These are phyloP conservation scores for Lecanoromycetidae sp. DNA, from an alignment of 2,329 filamentous ascomycete species.

Conservation along the genomic window DNA sequence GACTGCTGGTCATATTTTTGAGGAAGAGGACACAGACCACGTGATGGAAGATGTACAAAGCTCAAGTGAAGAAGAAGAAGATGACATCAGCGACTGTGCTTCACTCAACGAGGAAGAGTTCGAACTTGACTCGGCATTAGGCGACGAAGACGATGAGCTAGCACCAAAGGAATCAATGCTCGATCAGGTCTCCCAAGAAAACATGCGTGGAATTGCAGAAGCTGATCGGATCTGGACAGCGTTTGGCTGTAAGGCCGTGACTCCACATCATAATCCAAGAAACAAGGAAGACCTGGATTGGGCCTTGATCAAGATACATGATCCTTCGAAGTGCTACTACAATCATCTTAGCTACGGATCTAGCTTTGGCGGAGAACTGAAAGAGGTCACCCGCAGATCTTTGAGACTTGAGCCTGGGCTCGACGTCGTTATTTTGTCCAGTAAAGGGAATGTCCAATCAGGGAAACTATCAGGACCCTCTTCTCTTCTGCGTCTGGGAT, in stretches of 20 bases:
- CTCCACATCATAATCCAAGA: background rate
- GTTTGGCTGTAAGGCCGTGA: too few relatives aligned
- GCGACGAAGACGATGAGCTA: background rate
- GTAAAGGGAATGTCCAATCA: too few relatives aligned
- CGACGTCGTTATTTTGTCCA: too few relatives aligned
- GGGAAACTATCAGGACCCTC: too few relatives aligned
- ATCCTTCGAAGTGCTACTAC: background rate
- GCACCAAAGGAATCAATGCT: background rate
- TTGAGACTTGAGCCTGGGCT: too few relatives aligned
- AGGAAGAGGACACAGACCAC: background rate
- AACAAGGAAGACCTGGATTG: background rate
- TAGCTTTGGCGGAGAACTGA: background rate
- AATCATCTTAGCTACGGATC: background rate
- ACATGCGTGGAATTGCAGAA: background rate
- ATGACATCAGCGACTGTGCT: background rate
- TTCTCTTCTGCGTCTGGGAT: too few relatives aligned
- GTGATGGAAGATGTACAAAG: background rate
- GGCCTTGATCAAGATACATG: background rate
- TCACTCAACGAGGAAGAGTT: background rate
- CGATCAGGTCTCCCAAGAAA: background rate
- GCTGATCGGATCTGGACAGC: background rate
- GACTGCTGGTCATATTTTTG: background rate
- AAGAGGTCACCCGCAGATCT: background rate
- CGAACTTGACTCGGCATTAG: background rate
- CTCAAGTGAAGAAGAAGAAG: background rate